Percentiles rank a stretch among this genome's conserved stretches.
phyloP scores from a whole-genome alignment of 2,329 filamentous ascomycete species.

The Pseudocercospora crystallina region DNA sequence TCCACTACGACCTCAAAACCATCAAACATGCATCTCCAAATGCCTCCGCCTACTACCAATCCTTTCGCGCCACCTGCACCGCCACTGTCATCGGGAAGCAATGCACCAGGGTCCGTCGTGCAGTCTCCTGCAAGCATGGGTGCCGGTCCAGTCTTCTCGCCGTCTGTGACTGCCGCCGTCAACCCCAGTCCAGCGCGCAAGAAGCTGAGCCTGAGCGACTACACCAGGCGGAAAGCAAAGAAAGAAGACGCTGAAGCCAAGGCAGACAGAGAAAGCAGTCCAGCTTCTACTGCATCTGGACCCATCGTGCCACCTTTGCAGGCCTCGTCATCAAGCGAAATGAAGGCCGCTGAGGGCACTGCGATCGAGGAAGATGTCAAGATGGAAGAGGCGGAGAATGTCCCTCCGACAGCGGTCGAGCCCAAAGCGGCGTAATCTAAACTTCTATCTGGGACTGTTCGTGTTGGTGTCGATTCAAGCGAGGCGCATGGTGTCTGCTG shows the following conservation, averaged over 20 bases:
- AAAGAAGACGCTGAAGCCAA: constrained; percentile 28
- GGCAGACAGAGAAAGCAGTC: constrained; percentile 33
- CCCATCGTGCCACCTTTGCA: constrained; percentile 26
- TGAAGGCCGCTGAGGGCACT: constrained; percentile 24
- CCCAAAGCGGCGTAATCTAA: constrained; percentile 8
- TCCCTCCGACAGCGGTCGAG: constrained; percentile 5
- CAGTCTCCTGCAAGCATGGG: constrained; percentile 29
- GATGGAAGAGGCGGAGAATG: constrained; percentile 27
- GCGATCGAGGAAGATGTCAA: constrained; percentile 31
- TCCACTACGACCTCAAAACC: constrained; percentile 16
- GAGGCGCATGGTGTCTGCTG: constrained; percentile 17
- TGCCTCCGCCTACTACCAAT: constrained; percentile 34
- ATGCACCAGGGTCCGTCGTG: constrained; percentile 16
- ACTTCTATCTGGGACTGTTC: too few relatives aligned
- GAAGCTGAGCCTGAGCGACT: constrained; percentile 54
- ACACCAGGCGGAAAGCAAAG: constrained; percentile 45
- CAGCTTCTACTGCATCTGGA: constrained; percentile 29
- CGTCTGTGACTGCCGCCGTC: constrained; percentile 43
- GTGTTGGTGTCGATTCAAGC: constrained; percentile 15
- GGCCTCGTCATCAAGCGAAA: constrained; percentile 27
- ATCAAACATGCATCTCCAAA: constrained; percentile 32
- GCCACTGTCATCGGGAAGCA: constrained; percentile 16
- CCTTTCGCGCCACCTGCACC: constrained; percentile 28
- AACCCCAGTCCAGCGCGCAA: constrained; percentile 45
- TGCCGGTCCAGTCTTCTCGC: constrained; percentile 32